phyloP scores from a whole-genome alignment of 176 grass and related monocot genomes.

The Puya raimondii region DNA sequence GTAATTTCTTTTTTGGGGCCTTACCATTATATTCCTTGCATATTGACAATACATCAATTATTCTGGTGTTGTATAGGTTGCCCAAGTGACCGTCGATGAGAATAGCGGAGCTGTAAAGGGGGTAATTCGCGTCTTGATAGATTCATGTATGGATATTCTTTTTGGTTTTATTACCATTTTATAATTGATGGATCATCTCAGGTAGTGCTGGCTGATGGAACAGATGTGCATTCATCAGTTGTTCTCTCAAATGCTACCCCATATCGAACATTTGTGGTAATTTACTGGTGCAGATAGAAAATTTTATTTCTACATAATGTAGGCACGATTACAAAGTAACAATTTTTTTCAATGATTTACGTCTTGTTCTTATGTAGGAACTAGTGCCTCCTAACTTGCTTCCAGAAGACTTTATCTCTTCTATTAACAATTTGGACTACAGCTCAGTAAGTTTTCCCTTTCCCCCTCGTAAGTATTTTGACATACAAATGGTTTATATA shows the following conservation, averaged over 20 bases:
- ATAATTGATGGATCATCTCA: slow-evolving; percentile 7
- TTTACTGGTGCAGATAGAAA: not conserved
- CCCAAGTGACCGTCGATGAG: slow-evolving; percentile 51
- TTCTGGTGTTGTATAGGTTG: slow-evolving; percentile 60
- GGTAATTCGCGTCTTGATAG: slow-evolving; percentile 42
- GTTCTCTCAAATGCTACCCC: slow-evolving; percentile 94
- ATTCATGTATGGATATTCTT: not conserved
- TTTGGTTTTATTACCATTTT: not conserved
- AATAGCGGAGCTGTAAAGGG: slow-evolving; percentile 48
- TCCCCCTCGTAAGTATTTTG: not conserved
- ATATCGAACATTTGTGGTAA: slow-evolving; percentile 93
- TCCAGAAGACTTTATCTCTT: slow-evolving; percentile 52
- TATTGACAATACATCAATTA: slow-evolving; percentile 8
- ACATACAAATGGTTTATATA: not conserved
- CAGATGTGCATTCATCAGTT: slow-evolving; percentile 58
- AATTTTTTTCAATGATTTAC: slow-evolving; percentile 15
- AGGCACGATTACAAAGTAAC: slow-evolving; percentile 6
- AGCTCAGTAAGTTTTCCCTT: slow-evolving; percentile 76
- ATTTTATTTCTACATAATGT: not conserved
- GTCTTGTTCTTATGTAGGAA: slow-evolving; percentile 45
- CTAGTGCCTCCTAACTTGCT: slow-evolving; percentile 60
- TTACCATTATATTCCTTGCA: not conserved
- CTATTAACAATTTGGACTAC: slow-evolving; percentile 86
- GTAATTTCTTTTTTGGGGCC: not conserved
- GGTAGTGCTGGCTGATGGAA: slow-evolving; percentile 89